Evolutionary conservation across 164 flowering plant genomes (phyloP), one percentile per base, ranked within the genome.

Genomic region (Chimonanthus salicifolius): DNA sequence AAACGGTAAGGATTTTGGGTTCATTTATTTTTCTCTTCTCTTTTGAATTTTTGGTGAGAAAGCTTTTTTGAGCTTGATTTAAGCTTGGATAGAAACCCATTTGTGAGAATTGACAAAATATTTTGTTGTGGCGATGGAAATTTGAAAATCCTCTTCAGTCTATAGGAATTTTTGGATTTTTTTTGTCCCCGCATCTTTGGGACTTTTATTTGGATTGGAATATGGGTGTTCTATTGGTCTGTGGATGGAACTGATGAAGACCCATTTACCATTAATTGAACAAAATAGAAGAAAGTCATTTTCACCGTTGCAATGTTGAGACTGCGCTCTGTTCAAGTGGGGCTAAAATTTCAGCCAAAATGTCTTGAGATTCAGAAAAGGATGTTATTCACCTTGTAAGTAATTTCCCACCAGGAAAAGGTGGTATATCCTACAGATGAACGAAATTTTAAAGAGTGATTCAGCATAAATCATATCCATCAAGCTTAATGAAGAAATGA

Each of bases 1-100:
- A 94, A 79, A 92, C 92, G 80, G 98, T 92, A 80, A 45, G 83
- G 69, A 10, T 13, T 66, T 73, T 66, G 64, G 51, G 0, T 66
- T 73, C 6, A 18, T 50, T 33, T 63, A 6, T 8, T 46, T 48
- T 4, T 21, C 16, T 16, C 3, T n/a, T 18, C 5, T 63, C 10
- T 63, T 63, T 63, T 63, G 66, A 33, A 33, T 33, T 33, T 33
- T 33, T 33, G 1, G 33, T 33, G 33, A 33, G 33, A 33, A 33
- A 33, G 33, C 33, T 33, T 33, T 6, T 20, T 6, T 8, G 5
- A 5, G 48, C 47, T 11, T 66, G 5, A 44, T 66, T 10, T 66
- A 44, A 45, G 68, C 68, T 45, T 15, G 10, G 47, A 13, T 43
- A 7, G 16, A 16, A 13, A 66, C 47, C 20, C 8, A 45, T 66